Base-by-base conservation (phyloP, 1,139 yeast species). In the Arxiozyma slooffiae region DNA sequence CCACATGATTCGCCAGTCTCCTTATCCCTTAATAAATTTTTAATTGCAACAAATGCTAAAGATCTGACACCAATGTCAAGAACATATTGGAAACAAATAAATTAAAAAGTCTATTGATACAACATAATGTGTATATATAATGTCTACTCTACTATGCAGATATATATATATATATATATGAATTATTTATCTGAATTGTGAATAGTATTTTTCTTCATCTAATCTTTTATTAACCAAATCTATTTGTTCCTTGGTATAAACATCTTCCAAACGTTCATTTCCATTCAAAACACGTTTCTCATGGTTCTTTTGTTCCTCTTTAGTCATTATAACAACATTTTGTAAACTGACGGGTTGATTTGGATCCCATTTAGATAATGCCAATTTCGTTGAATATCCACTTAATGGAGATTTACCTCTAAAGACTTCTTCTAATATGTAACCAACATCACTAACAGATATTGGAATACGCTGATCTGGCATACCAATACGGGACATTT, bases 31-130 rank as follows among this genome's bases (percentile, higher is more conserved):
- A 92, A 73, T 24, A 85, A 60, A 48, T 81, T 75, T 66, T 89
- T 90, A 67, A 92, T 86, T 26, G 83, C 77, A 66, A 92, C 98
- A 63, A 88, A 92, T 8, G 97, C 97, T 17, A 92, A 74, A 67
- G 92, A 92, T 57, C 98, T 76, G 3, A 90, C 92, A 21, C 95
- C 87, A n/a, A n/a, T n/a, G n/a, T n/a, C n/a, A n/a, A n/a, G n/a
- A n/a, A n/a, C n/a, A n/a, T n/a, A n/a, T n/a, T n/a, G n/a, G n/a
- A n/a, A n/a, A n/a, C n/a, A n/a, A n/a, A n/a, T n/a, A n/a, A n/a
- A n/a, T n/a, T n/a, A n/a, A n/a, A n/a, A n/a, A n/a, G n/a, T n/a
- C n/a, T n/a, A n/a, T n/a, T n/a, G n/a, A n/a, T n/a, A n/a, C n/a
- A n/a, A n/a, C n/a, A n/a, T n/a, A n/a, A n/a, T n/a, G n/a, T n/a